Base-by-base conservation (phyloP, 352 stramenopile species). In the Phytophthora aleatoria region DNA sequence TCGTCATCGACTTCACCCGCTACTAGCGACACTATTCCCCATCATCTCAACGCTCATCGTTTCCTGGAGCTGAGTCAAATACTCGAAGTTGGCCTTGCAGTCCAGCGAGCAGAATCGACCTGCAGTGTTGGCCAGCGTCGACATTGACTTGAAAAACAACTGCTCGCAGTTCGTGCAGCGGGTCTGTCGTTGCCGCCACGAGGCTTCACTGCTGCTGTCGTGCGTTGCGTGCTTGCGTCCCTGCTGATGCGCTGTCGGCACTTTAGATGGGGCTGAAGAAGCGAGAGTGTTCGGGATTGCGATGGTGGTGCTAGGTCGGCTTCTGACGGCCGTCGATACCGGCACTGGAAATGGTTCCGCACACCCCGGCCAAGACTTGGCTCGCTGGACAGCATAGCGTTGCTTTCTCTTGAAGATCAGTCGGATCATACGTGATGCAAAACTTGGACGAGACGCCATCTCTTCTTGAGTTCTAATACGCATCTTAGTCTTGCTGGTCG, bases 91-190 rank as follows among this genome's bases (percentile, higher is more conserved):
- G 47, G 64, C 72, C 39, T 75, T 74, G 61, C 76, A 85, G 59
- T 85, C 76, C 12, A 85, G 54, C 36, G 73, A 85, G 60, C 76
- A 85, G 52, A 79, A 83, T 38, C 44, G 51, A 5, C 28, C 50
- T 7, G 16, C 43, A 24, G 3, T 11, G 12, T 20, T 56, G 24
- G 30, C 50, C 28, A 73, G 36, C 26, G 26, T 47, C 24, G 65
- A 73, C 26, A 63, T 54, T 0, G 59, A 64, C 51, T 55, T 65
- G 24, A 73, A 73, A 36, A 73, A 69, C n/a, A 73, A 30, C 9
- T 54, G 48, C 12, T 64, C 31, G 20, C 65, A 73, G 54, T 73
- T 73, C 5, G 45, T 24, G 28, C 57, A 72, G 27, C 33, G 28
- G 11, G 51, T 50, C 26, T 74, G 57, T 50, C 43, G 30, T 27